These are phyloP conservation scores for Auricularia sp. DNA, from an alignment of 768 basidiomycete genomes.

Conservation along the genomic window DNA sequence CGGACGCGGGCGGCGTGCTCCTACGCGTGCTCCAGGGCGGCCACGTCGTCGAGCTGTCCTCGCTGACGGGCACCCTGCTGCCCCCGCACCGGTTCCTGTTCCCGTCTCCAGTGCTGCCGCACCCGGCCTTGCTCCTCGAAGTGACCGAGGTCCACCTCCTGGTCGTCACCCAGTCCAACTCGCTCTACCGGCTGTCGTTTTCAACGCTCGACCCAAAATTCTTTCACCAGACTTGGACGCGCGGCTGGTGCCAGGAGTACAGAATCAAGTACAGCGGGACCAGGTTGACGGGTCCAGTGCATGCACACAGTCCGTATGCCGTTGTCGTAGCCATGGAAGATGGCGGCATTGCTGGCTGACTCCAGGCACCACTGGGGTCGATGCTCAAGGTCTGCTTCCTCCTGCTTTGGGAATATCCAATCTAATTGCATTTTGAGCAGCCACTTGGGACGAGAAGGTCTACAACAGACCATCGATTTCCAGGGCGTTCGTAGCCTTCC, in stretches of 20 bases:
- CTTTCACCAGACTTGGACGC: constrained; percentile 2
- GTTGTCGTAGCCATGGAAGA: constrained; percentile 14
- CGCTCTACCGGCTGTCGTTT: constrained; percentile 63
- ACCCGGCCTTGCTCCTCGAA: constrained; percentile 52
- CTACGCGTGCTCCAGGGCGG: constrained; percentile 67
- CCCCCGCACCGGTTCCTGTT: constrained; percentile 70
- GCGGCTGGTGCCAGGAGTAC: constrained; percentile 53
- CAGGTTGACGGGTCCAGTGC: constrained; percentile 29
- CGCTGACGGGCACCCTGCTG: constrained; percentile 49
- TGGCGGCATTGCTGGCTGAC: constrained; percentile 12
- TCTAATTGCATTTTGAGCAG: too few relatives aligned
- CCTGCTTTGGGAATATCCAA: too few relatives aligned
- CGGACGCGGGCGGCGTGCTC: constrained; percentile 54
- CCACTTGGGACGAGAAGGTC: too few relatives aligned
- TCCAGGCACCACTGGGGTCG: neutral
- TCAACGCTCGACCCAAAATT: constrained; percentile 34
- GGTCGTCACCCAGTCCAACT: constrained; percentile 55
- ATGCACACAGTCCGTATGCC: constrained; percentile 12
- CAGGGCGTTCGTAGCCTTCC: too few relatives aligned
- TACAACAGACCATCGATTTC: too few relatives aligned
- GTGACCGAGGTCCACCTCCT: constrained; percentile 57
- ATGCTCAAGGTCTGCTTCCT: neutral
- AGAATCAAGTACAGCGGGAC: constrained; percentile 38
- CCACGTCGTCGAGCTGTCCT: constrained; percentile 63
- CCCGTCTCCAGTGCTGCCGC: constrained; percentile 54